Evolutionary conservation across 2,329 filamentous ascomycete genomes (phyloP).

Genomic region (Exophiala aquamarina): DNA sequence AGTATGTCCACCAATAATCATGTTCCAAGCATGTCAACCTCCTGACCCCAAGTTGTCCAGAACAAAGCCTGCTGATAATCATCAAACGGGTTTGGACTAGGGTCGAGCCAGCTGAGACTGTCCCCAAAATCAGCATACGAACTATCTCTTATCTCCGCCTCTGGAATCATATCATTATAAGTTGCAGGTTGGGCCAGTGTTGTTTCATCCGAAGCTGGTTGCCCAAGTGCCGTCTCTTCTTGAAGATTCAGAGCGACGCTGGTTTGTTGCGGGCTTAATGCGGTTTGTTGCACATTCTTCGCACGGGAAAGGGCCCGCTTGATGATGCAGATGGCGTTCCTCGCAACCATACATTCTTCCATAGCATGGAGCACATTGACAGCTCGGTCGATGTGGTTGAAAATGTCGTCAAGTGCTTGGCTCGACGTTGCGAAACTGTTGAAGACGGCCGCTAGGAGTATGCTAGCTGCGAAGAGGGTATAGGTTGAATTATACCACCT

Average conservation of each 20-base stretch:
- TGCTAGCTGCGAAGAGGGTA: constrained; percentile 37
- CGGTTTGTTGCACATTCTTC: constrained; percentile 10
- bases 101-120: constrained; percentile 14
- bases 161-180: too few relatives aligned
- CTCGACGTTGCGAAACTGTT: constrained; percentile 37
- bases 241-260: too few relatives aligned
- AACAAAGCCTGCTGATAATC: constrained; percentile 18
- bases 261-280: not conserved
- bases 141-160: too few relatives aligned
- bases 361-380: constrained; percentile 43
- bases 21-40: constrained; percentile 15
- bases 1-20: not conserved
- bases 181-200: too few relatives aligned
- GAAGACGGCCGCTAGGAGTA: constrained; percentile 34
- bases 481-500: constrained; percentile 45
- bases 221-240: too few relatives aligned
- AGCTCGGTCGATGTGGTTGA: constrained; percentile 37
- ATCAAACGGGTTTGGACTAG: constrained; percentile 11
- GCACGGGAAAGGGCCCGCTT: constrained; percentile 15
- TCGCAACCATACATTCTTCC: constrained; percentile 42
- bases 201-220: too few relatives aligned
- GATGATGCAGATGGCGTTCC: constrained; percentile 31
- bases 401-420: constrained; percentile 31
- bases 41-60: constrained; percentile 18
- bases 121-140: not conserved